These are phyloP conservation scores for Neurospora sp. DNA, from an alignment of 495 filamentous ascomycete genomes.

Conservation along the genomic window DNA sequence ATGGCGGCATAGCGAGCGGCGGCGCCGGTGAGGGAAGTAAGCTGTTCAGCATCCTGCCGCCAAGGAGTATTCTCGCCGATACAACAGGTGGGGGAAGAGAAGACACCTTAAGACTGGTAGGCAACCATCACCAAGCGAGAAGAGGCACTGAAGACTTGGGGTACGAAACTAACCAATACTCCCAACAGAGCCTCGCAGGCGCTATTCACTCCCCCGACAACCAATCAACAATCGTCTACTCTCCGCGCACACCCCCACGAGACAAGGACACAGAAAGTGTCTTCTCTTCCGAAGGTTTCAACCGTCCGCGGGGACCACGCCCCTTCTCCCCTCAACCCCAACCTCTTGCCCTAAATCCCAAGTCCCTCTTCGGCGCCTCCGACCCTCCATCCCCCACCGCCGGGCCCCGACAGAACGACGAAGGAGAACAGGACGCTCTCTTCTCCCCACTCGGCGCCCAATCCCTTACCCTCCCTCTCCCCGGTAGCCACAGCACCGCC, in stretches of 20 bases:
- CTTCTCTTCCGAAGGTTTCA: conserved; percentile 36
- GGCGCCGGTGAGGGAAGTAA: conserved; percentile 31
- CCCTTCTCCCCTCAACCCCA: conserved; percentile 46
- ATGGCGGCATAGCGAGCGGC: conserved; percentile 6
- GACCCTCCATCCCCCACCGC: not conserved
- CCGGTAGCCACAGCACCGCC: not conserved
- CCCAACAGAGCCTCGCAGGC: conserved; percentile 36
- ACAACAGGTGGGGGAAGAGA: not conserved
- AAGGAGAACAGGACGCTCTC: not conserved
- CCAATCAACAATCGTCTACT: not conserved
- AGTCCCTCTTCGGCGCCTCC: conserved; percentile 18
- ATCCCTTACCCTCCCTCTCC: not conserved
- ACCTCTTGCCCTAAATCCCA: conserved; percentile 28
- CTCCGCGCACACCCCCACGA: not conserved
- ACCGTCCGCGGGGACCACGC: conserved; percentile 35
- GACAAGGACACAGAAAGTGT: conserved; percentile 36
- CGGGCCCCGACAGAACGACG: not conserved
- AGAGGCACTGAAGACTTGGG: conserved; percentile 33
- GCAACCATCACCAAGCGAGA: conserved; percentile 13
- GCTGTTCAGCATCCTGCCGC: conserved; percentile 49
- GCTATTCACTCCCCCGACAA: conserved; percentile 13
- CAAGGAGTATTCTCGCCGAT: conserved; percentile 44
- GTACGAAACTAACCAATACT: conserved; percentile 33
- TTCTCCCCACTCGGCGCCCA: not conserved
- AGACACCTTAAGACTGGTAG: conserved; percentile 17